Conservation (phyloP, 345 rosid species). For the Sonneratia alba region DNA sequence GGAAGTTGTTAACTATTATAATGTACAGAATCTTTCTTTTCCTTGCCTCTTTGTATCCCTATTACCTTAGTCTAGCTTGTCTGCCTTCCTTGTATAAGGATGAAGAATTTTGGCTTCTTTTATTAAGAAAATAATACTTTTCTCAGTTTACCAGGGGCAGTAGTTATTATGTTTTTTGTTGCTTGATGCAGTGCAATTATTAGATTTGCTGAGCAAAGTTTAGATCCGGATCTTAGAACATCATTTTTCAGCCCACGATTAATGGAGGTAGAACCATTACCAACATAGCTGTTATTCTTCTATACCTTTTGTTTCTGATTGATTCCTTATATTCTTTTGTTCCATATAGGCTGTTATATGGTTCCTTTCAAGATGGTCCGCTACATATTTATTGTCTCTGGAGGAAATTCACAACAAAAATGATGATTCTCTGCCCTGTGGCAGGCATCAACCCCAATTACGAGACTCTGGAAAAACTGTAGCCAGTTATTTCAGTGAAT, state of each 20-base stretch:
- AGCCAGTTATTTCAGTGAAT: conserved; percentile 64
- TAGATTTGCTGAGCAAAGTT: conserved; percentile 72
- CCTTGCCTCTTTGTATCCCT: not conserved
- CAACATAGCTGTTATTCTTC: not conserved
- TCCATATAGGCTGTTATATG: conserved; percentile 75
- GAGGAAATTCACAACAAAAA: conserved; percentile 40
- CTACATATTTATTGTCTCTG: conserved; percentile 65
- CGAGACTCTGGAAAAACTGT: conserved; percentile 45
- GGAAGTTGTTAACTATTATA: not conserved
- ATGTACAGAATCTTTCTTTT: too few relatives aligned
- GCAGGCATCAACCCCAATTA: conserved; percentile 33
- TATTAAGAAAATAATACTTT: not conserved
- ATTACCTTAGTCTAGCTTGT: not conserved
- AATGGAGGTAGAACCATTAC: conserved; percentile 58
- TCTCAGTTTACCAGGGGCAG: not conserved
- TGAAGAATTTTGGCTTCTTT: not conserved
- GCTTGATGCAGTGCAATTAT: conserved; percentile 58
- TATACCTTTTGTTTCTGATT: not conserved
- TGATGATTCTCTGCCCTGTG: conserved; percentile 34
- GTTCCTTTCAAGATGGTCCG: conserved; percentile 97
- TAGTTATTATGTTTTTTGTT: conserved; percentile 11
- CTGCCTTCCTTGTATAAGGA: not conserved
- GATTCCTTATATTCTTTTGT: not conserved
- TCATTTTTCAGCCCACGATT: conserved; percentile 92
- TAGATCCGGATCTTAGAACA: conserved; percentile 59